Base-by-base conservation (phyloP, 352 stramenopile genomes). In the Phytophthora pistaciae region DNA sequence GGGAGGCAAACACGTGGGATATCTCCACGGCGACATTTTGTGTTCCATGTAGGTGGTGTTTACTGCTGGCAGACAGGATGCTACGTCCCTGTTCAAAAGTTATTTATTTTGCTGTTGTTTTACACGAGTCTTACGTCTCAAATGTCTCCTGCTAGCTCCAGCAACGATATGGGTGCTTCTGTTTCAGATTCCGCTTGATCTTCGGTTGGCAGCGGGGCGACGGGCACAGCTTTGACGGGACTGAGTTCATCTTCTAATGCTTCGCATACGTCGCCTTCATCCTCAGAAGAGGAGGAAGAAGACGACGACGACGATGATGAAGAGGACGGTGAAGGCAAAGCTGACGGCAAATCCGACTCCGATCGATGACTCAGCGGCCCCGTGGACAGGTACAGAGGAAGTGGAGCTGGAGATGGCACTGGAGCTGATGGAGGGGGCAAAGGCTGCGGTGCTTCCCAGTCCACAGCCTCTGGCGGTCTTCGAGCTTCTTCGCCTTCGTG, bases 1-100 rank as follows among this genome's bases (percentile, higher is more conserved):
- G 87, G 82, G 82, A 55, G 84, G 82, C 56, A 92, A 88, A 54
- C 83, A 92, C 53, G 84, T 91, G 18, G 80, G 78, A 3, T 87
- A 84, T 66, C 61, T 87, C 23, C 79, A 87, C 52, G 76, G 78
- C 53, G 78, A 86, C 29, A 71, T 86, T 27, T 71, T 86, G 46
- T 82, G 75, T 57, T 79, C 72, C 44, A 77, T 84, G 66, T 87
- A 83, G 60, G 42, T 56, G 42, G 53, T 9, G 6, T 29, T 49
- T 29, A 29, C 27, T 9, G 29, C 1, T 36, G 29, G 5, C 29
- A 61, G 46, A 16, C 56, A 64, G 58, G 50, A 68, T 42, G 27
- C 10, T 56, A 25, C 50, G 49, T 31, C 46, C 46, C 46, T 54
- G 46, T 54, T 60, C 38, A 59, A 68, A 63, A 66, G 53, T 10